Evolutionary conservation across 108 stramenopile genomes (phyloP).

Genomic region (Cylindrotheca fusiformis): DNA sequence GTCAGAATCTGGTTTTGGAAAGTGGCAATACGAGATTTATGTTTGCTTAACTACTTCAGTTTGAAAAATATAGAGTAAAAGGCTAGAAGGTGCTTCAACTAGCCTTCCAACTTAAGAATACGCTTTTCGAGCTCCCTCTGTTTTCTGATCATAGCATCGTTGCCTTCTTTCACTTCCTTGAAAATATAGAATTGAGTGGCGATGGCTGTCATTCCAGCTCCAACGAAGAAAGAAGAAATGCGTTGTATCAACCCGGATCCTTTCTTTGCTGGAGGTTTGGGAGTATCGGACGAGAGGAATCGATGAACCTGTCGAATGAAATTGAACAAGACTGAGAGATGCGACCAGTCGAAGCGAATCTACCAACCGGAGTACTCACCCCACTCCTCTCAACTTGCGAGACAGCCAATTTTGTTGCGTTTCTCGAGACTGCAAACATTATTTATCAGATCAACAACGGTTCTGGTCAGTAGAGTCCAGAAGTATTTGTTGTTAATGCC

Average conservation of each 20-base stretch:
- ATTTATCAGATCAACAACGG: no score
- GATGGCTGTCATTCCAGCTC: conserved; percentile 74
- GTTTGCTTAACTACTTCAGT: no score
- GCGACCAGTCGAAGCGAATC: no score
- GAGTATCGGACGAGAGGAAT: conserved; percentile 2
- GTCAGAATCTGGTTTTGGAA: no score
- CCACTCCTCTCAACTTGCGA: no score
- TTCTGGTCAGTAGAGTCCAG: no score
- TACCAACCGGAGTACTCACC: no score
- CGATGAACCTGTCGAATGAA: conserved; percentile 10
- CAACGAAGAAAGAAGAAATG: conserved; percentile 66
- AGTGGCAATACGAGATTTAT: no score
- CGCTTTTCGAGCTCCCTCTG: conserved; percentile 76
- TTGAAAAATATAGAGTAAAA: no score
- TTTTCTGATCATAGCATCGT: conserved; percentile 64
- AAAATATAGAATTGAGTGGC: conserved; percentile 73
- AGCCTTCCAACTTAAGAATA: conserved; percentile 55
- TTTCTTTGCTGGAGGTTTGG: conserved; percentile 7
- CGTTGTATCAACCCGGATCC: conserved; percentile 38
- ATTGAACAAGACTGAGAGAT: no score
- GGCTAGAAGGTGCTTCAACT: no score
- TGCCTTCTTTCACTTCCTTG: conserved; percentile 67
- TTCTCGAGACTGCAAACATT: neutral
- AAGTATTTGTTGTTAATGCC: no score
- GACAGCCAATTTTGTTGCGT: neutral